Evolutionary conservation across 768 basidiomycete genomes (phyloP), one percentile per base, ranked within the genome.

Genomic region (Boletus sp.): DNA sequence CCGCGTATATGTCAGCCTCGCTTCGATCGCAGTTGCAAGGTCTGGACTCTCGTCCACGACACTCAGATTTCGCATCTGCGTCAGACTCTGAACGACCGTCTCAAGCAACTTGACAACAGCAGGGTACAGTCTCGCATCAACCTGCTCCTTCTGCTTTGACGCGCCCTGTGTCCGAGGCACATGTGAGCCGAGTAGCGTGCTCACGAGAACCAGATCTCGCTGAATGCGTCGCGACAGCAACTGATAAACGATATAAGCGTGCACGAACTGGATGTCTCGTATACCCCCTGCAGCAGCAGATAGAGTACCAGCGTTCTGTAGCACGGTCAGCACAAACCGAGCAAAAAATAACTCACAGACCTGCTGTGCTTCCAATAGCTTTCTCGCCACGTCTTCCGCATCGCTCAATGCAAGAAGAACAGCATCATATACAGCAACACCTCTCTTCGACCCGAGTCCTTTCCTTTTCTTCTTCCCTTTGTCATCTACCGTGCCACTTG

Each of bases 31-130:
- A 5, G 87, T 78, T 0, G 87, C 83, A 5, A 97, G 79, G 60
- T 94, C 91, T 0, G 92, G 87, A 64, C 85, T 91, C 70, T 94
- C 92, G 64, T 96, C 92, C 14, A 96, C 90, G 39, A 94, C 82
- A 51, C 85, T 90, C 55, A 97, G 76, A 7, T 82, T 83, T 29
- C 90, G 79, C 84, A 96, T 90, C 71, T 93, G 91, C 52, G 84
- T 83, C 45, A 97, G 75, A 65, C 87, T 89, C 73, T 96, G 93
- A 18, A 96, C 72, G 32, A 92, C 80, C 3, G 90, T 87, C 71
- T 97, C 94, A 42, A 92, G 83, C 10, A 92, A 75, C 72, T 96
- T 96, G 70, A 97, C 88, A 8, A 96, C 78, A 0, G 90, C 93
- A 7, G 93, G 92, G 66, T 84, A 91, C n/a, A 89, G 75, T 50